These are phyloP conservation scores for Candida hispaniensis DNA, from an alignment of 805 yeast species.

Conservation along the genomic window DNA sequence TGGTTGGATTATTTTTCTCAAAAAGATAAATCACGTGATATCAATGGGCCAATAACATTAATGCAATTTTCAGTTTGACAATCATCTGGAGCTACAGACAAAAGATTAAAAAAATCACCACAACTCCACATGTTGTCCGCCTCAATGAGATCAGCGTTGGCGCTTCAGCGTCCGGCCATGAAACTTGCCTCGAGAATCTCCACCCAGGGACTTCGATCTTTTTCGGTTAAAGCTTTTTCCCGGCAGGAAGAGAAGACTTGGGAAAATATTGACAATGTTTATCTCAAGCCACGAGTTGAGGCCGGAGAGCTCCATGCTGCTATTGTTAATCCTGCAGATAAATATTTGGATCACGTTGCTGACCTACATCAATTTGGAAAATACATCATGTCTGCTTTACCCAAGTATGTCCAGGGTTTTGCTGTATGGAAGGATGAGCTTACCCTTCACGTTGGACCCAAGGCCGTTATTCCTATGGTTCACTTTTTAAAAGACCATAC, in stretches of 20 bases:
- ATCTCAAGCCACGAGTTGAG: conserved; percentile 9
- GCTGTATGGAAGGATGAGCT: conserved; percentile 88
- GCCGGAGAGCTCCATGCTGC: conserved; percentile 19
- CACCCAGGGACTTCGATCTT: too few species aligned
- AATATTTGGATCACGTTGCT: conserved; percentile 52
- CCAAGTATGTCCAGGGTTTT: conserved; percentile 73
- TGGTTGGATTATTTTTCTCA: too few species aligned
- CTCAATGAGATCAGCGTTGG: too few species aligned
- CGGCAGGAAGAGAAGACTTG: conserved; percentile 12
- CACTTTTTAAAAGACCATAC: conserved; percentile 67
- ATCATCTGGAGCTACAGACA: too few species aligned
- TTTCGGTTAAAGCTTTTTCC: too few species aligned
- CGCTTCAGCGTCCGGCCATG: too few species aligned
- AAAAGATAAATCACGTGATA: too few species aligned
- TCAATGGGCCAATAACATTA: too few species aligned
- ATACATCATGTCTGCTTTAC: conserved; percentile 65
- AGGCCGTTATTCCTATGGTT: conserved; percentile 60
- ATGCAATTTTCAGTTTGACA: too few species aligned
- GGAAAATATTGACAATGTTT: conserved; percentile 12
- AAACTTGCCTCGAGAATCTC: too few species aligned
- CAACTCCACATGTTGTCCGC: too few species aligned
- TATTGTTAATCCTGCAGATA: conserved; percentile 66
- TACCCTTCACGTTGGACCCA: conserved; percentile 62
- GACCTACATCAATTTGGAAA: conserved; percentile 74
- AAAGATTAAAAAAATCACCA: too few species aligned